Evolutionary conservation across 768 basidiomycete species (phyloP), one percentile per base, ranked within the genome.

Genomic region (Pisolithus marmoratus): DNA sequence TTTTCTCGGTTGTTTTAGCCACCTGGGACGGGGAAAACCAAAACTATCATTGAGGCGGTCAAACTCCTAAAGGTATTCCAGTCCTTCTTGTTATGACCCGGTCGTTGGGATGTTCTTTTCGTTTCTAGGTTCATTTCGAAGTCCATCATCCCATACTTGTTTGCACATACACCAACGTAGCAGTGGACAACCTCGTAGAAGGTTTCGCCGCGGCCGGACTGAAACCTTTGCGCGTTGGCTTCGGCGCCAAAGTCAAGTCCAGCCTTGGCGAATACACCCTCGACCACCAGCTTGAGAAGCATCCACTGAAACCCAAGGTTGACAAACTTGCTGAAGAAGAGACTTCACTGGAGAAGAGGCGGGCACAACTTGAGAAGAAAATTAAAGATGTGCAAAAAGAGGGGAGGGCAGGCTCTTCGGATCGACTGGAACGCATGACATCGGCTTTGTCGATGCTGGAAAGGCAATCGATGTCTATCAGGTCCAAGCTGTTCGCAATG

Each of bases 101-200:
- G 44, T 36, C 14, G 46, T 27, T 43, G 27, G 29, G n/a, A 40
- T 40, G 14, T 38, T 38, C 29, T 11, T 38, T 15, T 23, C 43
- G 23, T 44, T 44, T 29, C 27, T 63, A 91, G 85, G 64, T 70
- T 3, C 82, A 91, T 61, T 97, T 94, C 64, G 76, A 86, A 65
- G 83, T 94, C 9, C 81, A 88, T 5, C 80, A 87, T 34, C 92
- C 92, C 1, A 74, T 95, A 38, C 79, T 97, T 14, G 86, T 95
- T n/a, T 90, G 90, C 65, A 94, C 94, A 0, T 95, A 90, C 63
- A 96, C 94, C 38, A 94, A 96, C 58, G 89, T 83, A 19, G 93
- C 94, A 0, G 91, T 94, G 19, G 93, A 96, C 63, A 90, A 94
- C 58, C 81, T 96, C 8, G 82, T 94, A 36, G 84, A 87, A 61